Base-by-base conservation (phyloP, 495 filamentous ascomycete species). In the Aspergillus panamensis region DNA sequence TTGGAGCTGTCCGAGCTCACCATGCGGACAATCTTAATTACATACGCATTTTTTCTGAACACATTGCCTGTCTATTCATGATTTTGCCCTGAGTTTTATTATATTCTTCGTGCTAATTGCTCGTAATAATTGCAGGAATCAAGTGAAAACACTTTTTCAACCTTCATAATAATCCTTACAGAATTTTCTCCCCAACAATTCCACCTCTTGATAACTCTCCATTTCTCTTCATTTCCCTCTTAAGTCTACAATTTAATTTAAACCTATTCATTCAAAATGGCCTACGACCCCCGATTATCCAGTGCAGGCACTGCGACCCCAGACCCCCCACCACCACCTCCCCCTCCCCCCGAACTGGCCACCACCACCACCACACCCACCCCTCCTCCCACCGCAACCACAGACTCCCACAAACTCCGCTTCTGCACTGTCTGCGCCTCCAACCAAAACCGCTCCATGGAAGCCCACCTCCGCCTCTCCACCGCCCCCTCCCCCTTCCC, bases 371-470 rank as follows among this genome's bases (percentile, higher is more conserved):
- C 55, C 16, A 52, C 43, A 61, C 70, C 78, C 85, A 80, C 77
- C 78, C 82, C 25, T 25, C 25, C 25, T 25, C 25, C 25, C 25
- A 25, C 65, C 78, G 70, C 67, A 61, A 65, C 69, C 74, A 70
- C 63, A 68, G 80, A 84, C 75, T 80, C 71, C 21, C 94, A 84
- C 80, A 95, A 90, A 68, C 80, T 99, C 42, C 94, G 88, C 65
- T 97, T 97, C 76, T 99, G 95, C 80, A 99, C 95, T 3, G 94
- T 99, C 37, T 99, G 95, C 73, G 94, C 94, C 5, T 96, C 91
- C 64, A 97, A 99, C 67, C 86, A 97, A 64, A 97, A 97, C 67
- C 85, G 92, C 82, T 96, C 92, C 6, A 98, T 98, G 94, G 94
- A 98, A 81, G 92, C 91, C 10, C 95, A 99, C 73, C 85, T 96